phyloP scores from a whole-genome alignment of 495 filamentous ascomycete species.

The Neurospora discreta region DNA sequence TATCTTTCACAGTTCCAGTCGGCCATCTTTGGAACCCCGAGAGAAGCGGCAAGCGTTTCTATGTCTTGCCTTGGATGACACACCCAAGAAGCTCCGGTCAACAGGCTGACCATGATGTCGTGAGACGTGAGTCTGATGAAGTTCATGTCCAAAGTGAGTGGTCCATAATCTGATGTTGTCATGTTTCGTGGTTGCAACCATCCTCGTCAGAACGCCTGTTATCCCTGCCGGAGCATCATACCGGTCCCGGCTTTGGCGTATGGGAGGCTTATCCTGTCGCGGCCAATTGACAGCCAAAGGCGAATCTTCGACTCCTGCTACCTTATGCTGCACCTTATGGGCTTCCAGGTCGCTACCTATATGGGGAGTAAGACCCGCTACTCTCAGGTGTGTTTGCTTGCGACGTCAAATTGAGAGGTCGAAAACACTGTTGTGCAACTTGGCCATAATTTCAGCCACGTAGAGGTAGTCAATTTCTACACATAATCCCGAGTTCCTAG shows the following conservation, averaged over 20 bases:
- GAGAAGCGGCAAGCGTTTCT: not conserved
- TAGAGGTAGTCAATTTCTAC: not conserved
- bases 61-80: not conserved
- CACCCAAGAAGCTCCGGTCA: not conserved
- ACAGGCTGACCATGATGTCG: not conserved
- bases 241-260: not conserved
- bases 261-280: not conserved
- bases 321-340: too few relatives aligned
- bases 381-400: not conserved
- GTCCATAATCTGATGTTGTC: not conserved
- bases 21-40: not conserved
- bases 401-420: not conserved
- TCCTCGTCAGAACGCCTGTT: not conserved
- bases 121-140: not conserved
- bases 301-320: not conserved
- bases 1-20: not conserved
- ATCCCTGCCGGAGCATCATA: not conserved
- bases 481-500: not conserved
- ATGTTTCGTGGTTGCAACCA: not conserved
- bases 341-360: too few relatives aligned
- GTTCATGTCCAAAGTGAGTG: not conserved
- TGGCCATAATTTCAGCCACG: not conserved
- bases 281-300: not conserved
- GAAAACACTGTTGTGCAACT: not conserved
- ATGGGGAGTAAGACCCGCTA: not conserved